These are phyloP conservation scores for Picea sitchensis DNA, from an alignment of 75 land plant species.

Conservation along the genomic window DNA sequence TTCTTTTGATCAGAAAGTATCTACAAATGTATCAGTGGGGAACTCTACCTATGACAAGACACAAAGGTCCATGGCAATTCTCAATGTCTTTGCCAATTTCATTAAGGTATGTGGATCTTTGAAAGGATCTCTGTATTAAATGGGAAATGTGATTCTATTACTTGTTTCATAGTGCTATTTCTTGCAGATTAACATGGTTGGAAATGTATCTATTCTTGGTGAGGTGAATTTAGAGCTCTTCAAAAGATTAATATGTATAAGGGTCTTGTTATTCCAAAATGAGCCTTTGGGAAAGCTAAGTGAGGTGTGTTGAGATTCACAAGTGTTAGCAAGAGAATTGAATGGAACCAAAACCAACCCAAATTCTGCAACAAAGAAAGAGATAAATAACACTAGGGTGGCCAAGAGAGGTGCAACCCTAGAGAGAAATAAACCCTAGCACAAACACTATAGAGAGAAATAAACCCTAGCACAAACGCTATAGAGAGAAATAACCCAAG, in stretches of 20 bases:
- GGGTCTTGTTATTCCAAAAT: neutral
- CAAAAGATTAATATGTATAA: neutral
- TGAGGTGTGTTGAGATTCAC: neutral
- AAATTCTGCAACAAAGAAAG: too few species aligned
- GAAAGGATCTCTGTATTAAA: neutral
- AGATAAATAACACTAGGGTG: too few species aligned
- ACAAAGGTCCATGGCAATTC: slow-evolving; percentile 55
- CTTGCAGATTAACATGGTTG: neutral
- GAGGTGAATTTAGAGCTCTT: too few species aligned
- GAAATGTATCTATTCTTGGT: neutral
- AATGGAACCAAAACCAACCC: too few species aligned
- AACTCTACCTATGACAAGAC: slow-evolving; percentile 42
- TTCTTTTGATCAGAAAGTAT: neutral
- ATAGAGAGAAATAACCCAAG: too few species aligned
- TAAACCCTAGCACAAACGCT: too few species aligned
- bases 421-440: too few species aligned
- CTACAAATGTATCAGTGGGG: slow-evolving; percentile 44
- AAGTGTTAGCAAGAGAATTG: too few species aligned
- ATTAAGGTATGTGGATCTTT: slow-evolving; percentile 42
- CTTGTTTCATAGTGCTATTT: neutral
- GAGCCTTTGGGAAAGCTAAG: neutral
- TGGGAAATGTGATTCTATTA: neutral
- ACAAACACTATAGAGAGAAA: too few species aligned
- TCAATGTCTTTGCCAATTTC: slow-evolving; percentile 51
- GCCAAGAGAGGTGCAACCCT: too few species aligned